Evolutionary conservation across 2,329 filamentous ascomycete species (phyloP).

Genomic region (Seiridium cupressi): DNA sequence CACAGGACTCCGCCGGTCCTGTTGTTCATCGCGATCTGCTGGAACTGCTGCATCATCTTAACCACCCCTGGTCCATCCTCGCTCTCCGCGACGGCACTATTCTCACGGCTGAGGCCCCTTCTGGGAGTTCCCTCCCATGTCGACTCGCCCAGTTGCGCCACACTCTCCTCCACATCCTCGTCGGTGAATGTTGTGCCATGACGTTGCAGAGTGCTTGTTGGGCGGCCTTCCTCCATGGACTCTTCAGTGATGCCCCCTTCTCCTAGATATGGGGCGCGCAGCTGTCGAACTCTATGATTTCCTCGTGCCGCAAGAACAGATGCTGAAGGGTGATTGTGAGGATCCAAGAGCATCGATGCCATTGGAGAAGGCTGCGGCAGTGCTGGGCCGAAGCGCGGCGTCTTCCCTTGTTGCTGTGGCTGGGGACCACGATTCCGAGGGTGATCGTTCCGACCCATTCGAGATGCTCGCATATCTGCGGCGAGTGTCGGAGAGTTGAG

Average conservation of each 20-base stretch:
- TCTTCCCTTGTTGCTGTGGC: constrained; percentile 33
- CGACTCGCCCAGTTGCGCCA: constrained; percentile 54
- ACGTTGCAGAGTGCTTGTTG: constrained; percentile 32
- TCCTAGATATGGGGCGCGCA: constrained; percentile 43
- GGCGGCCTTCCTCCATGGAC: constrained; percentile 44
- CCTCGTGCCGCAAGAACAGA: constrained; percentile 44
- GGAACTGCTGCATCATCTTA: constrained; percentile 57
- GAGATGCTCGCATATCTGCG: constrained; percentile 54
- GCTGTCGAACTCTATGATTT: constrained; percentile 42
- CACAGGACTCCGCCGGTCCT: constrained; percentile 35
- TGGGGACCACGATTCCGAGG: constrained; percentile 38
- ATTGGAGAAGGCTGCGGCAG: constrained; percentile 61
- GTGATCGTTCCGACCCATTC: constrained; percentile 44
- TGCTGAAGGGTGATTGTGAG: constrained; percentile 67
- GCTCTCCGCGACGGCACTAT: constrained; percentile 41
- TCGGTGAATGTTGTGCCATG: constrained; percentile 50
- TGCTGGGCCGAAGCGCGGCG: constrained; percentile 42
- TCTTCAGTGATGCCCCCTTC: constrained; percentile 57
- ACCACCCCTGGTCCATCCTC: constrained; percentile 54
- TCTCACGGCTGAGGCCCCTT: constrained; percentile 49
- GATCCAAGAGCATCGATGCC: constrained; percentile 71
- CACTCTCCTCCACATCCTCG: constrained; percentile 54
- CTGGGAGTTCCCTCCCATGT: constrained; percentile 58
- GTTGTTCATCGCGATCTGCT: constrained; percentile 53
- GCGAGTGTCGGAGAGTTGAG: constrained; percentile 61